Evolutionary conservation across 139 green algal genomes (phyloP), one percentile per base, ranked within the genome.

Genomic region (Picochlorum sp.): DNA sequence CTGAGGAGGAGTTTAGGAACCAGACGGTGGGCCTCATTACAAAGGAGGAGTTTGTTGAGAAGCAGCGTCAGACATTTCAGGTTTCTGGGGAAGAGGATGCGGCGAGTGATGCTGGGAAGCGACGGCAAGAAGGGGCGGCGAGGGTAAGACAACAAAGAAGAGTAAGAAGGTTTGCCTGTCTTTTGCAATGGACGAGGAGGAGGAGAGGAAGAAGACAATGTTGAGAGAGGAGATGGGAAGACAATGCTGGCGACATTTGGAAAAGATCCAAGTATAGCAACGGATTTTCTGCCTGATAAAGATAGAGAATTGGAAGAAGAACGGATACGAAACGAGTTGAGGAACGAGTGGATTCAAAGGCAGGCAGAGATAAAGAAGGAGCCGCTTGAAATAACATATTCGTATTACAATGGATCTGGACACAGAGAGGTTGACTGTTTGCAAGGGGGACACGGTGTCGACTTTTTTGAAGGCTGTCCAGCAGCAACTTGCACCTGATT

Each of bases 1-100:
- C 94, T 4, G 92, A 98, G 69, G 72, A 82, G 15, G 92, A 89
- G 4, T 97, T 98, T 76, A 95, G 95, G 73, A 88, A 84, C 37
- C 84, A 97, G 72, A 98, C 92, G 0, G 79, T 98, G 26, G 92
- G 92, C 1, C 77, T 98, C 18, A 90, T 98, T 2, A 96, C 91
- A 0, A 83, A 86, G 20, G 85, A 92, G 24, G 83, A 98, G 70
- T 98, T 97, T 71, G 68, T 94, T 18, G 76, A 90, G 62, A 95
- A 91, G 71, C 79, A 83, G 7, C 63, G 49, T 11, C 34, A 41
- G 34, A 11, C 34, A 3, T 92, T 80, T 1, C 70, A 96, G 1
- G 71, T 87, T 61, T 79, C 93, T 44, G 72, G 85, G 47, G 64
- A 78, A 45, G 72, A 67, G 24, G 47, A 30, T 30, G 24, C 2